Evolutionary conservation across 2,329 filamentous ascomycete species (phyloP), one percentile per base, ranked within the genome.

Genomic region (Colletotrichum sp.): DNA sequence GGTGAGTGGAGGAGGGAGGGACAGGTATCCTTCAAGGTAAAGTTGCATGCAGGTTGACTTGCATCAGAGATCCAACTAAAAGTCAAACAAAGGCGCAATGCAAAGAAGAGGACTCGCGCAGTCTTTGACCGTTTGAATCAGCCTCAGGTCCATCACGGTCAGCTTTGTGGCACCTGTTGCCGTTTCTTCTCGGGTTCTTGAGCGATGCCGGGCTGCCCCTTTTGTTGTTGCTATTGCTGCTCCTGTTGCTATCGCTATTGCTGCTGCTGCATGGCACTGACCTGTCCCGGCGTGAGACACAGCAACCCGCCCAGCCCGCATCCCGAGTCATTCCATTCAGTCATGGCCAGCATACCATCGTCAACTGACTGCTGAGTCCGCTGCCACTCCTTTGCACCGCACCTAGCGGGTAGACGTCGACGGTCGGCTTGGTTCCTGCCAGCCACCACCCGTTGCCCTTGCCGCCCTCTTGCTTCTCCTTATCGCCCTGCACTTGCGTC

Each of bases 401-500:
- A 52, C 44, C 44, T 13, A 24, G 44, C 44, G n/a, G 16, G 44
- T 52, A 52, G 44, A 39, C 52, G 13, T n/a, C 36, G 16, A 39
- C 36, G 36, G 36, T 39, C 22, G 22, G 66, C n/a, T 62, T 60
- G 55, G 66, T 71, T 69, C 60, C 48, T 72, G 72, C 64, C 68
- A 66, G 36, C 55, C 66, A 68, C 52, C 52, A 68, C 64, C 52
- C 70, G 26, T 68, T 34, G 52, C 55, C 12, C 22, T 30, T 16
- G 9, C 34, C 67, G 34, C 16, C 57, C 34, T 62, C 30, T 68
- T 32, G 65, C 62, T 16, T 26, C 39, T 69, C 32, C 64, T 77
- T 77, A 77, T 77, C 76, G 52, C 59, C 24, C 24, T 69, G 44
- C 44, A 69, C 66, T 76, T 77, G 76, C 76, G 76, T 77, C 76